Percentiles rank a stretch among this genome's conserved stretches.
Conservation (phyloP, 768 basidiomycete species). For the Phanerochaete sordida region DNA sequence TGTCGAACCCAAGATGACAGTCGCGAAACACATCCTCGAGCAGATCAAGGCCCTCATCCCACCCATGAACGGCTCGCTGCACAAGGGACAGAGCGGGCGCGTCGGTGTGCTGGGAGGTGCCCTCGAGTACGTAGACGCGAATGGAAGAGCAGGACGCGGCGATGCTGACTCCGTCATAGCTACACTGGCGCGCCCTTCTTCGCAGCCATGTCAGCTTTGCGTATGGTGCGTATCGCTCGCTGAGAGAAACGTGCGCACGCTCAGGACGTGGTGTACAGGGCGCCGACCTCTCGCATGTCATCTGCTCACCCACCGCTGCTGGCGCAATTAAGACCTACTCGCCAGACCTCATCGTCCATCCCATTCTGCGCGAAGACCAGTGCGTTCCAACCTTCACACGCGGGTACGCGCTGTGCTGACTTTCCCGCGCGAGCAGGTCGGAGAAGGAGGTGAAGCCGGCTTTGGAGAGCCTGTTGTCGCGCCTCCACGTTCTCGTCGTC, state of each 20-base stretch:
- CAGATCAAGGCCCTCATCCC: slow-evolving; percentile 85
- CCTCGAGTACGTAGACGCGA: slow-evolving; percentile 68
- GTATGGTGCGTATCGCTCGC: slow-evolving; percentile 54
- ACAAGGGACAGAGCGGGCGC: slow-evolving; percentile 96
- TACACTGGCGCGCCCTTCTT: slow-evolving; percentile 98
- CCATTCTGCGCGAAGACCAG: slow-evolving; percentile 72
- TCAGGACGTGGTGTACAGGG: slow-evolving; percentile 45
- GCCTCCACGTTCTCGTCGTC: slow-evolving; percentile 89
- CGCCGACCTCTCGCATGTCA: slow-evolving; percentile 94
- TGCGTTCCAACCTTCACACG: slow-evolving; percentile 31
- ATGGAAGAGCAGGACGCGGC: not conserved
- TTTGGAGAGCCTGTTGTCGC: slow-evolving; percentile 67
- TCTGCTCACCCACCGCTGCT: slow-evolving; percentile 92
- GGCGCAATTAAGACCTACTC: slow-evolving; percentile 95
- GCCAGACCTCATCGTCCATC: slow-evolving; percentile 96
- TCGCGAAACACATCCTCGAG: slow-evolving; percentile 57
- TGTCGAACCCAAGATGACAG: slow-evolving; percentile 45
- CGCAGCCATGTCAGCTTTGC: slow-evolving; percentile 85
- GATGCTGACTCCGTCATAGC: slow-evolving; percentile 36
- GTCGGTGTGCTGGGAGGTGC: slow-evolving; percentile 95
- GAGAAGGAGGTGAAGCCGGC: slow-evolving; percentile 38
- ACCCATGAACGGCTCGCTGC: slow-evolving; percentile 81
- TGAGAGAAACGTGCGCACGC: not conserved
- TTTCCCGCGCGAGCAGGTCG: not conserved
- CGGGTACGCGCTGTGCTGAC: not conserved